These are phyloP conservation scores for Sclerotinia glacialis DNA, from an alignment of 2,329 filamentous ascomycete genomes.

Conservation along the genomic window DNA sequence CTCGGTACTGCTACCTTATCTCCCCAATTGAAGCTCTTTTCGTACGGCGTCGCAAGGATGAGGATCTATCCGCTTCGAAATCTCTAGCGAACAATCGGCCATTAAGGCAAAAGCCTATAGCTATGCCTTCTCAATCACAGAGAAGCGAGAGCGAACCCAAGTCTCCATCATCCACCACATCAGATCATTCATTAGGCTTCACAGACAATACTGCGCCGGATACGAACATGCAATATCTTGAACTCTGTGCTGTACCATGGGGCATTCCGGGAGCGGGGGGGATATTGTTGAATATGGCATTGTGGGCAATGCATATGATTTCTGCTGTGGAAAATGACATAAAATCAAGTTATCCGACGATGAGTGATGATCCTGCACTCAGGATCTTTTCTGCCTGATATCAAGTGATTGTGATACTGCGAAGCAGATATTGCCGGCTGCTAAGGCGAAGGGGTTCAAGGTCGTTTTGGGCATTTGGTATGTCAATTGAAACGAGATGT, in stretches of 20 bases:
- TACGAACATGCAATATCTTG: not conserved
- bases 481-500: conserved; percentile 30
- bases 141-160: too few species aligned
- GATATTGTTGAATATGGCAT: not conserved
- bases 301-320: not conserved
- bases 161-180: not conserved
- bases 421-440: conserved; percentile 61
- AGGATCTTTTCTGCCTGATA: too few species aligned
- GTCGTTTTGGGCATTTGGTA: conserved; percentile 71
- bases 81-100: not conserved
- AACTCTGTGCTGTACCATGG: not conserved
- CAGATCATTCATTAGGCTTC: not conserved
- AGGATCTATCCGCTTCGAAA: not conserved
- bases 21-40: not conserved
- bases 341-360: not conserved
- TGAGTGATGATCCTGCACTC: too few species aligned
- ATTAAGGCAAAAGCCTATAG: too few species aligned
- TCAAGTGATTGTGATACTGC: conserved; percentile 60
- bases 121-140: too few species aligned
- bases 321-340: not conserved
- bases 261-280: not conserved
- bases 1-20: conserved; percentile 1
- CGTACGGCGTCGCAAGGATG: not conserved
- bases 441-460: conserved; percentile 61
- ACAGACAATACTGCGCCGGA: not conserved